Conservation (phyloP, 116 monocot species). For the Dioscorea cayenensis region DNA sequence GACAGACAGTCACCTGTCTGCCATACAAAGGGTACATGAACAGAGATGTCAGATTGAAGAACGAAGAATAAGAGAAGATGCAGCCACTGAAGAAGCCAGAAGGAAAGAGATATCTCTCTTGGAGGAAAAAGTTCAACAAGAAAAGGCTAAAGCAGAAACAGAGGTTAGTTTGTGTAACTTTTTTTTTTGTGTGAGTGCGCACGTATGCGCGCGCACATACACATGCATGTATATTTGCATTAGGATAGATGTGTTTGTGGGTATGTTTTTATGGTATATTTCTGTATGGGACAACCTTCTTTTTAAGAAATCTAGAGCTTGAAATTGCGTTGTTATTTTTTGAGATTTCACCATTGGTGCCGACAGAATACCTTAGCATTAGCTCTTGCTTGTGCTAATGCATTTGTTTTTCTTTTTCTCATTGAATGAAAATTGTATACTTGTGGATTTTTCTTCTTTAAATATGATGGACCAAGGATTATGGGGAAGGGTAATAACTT, state of each 20-base stretch:
- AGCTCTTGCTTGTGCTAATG: neutral
- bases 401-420: neutral
- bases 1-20: conserved; percentile 69
- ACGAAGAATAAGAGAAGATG: conserved; percentile 78
- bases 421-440: neutral
- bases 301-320: too few relatives aligned
- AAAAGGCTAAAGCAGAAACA: conserved; percentile 68
- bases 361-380: neutral
- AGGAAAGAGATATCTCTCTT: conserved; percentile 56
- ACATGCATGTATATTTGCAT: neutral
- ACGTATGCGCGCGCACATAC: too few relatives aligned
- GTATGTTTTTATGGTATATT: neutral
- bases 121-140: conserved; percentile 62
- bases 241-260: neutral
- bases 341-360: neutral
- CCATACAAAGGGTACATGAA: conserved; percentile 78
- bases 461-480: neutral
- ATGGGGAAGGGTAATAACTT: too few relatives aligned
- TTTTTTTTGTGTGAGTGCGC: too few relatives aligned
- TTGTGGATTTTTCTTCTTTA: conserved; percentile 1
- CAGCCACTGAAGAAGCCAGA: conserved; percentile 76
- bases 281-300: too few relatives aligned
- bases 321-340: too few relatives aligned
- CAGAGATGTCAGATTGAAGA: conserved; percentile 84
- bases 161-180: conserved; percentile 31